Conservation (phyloP, 805 yeast species). For the Dipodascopsis uninucleata region DNA sequence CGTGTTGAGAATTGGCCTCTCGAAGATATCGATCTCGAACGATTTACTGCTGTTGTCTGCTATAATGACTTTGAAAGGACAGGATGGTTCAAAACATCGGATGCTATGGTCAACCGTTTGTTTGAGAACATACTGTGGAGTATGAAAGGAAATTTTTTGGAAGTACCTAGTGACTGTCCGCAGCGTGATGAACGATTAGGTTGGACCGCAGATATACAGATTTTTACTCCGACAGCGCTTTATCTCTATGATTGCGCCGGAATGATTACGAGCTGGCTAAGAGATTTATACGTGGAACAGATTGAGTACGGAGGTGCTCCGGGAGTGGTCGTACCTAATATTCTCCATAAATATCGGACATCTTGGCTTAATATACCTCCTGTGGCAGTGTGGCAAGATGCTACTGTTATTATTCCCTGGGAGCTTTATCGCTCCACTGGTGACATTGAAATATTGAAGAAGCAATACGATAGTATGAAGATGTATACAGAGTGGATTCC, state of each 20-base stretch:
- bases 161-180: slow-evolving; percentile 34
- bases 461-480: slow-evolving; percentile 12
- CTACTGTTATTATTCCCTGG: slow-evolving; percentile 31
- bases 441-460: slow-evolving; percentile 24
- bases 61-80: slow-evolving; percentile 26
- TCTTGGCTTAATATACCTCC: slow-evolving; percentile 25
- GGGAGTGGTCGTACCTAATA: slow-evolving; percentile 31
- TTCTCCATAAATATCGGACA: slow-evolving; percentile 25
- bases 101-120: slow-evolving; percentile 24
- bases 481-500: slow-evolving; percentile 22
- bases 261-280: slow-evolving; percentile 30
- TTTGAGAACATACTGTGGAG: slow-evolving; percentile 29
- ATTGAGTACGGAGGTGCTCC: slow-evolving; percentile 21
- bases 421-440: slow-evolving; percentile 42
- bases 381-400: slow-evolving; percentile 28
- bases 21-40: slow-evolving; percentile 17
- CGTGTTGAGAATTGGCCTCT: slow-evolving; percentile 30
- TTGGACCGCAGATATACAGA: slow-evolving; percentile 34
- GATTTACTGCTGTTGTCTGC: slow-evolving; percentile 27
- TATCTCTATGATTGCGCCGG: slow-evolving; percentile 29
- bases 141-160: slow-evolving; percentile 32
- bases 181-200: slow-evolving; percentile 35
- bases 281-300: slow-evolving; percentile 31
- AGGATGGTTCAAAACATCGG: slow-evolving; percentile 30
- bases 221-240: slow-evolving; percentile 32